These are phyloP conservation scores for Nelumbo lutea DNA, from an alignment of 164 flowering plant genomes.

Conservation along the genomic window DNA sequence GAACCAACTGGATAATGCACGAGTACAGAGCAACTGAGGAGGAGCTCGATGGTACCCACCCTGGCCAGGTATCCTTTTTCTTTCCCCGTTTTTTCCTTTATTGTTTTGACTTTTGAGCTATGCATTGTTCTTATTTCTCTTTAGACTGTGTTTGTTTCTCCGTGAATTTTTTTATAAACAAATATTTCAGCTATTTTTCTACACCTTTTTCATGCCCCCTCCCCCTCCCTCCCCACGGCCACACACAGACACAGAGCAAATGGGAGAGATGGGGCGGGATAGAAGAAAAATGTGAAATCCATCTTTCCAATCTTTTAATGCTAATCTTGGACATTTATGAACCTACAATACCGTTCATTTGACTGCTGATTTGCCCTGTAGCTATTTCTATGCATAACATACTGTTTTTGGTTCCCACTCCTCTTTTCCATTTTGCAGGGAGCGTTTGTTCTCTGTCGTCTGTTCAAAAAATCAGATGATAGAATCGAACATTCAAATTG, in stretches of 20 bases:
- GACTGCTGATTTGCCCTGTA: no score
- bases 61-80: constrained; percentile 50
- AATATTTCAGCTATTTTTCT: no score
- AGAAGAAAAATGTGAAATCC: background rate
- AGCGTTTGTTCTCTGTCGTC: constrained; percentile 68
- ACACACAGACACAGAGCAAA: no score
- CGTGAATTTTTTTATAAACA: background rate
- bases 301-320: background rate
- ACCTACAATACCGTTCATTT: no score
- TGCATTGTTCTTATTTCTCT: background rate
- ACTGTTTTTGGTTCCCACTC: background rate
- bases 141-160: background rate
- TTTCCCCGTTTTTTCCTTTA: background rate
- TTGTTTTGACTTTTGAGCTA: background rate
- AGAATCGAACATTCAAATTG: constrained; percentile 31
- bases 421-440: constrained; percentile 30
- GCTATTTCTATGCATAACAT: background rate
- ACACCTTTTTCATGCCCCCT: no score
- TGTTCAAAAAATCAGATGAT: constrained; percentile 58
- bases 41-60: constrained; percentile 52
- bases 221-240: no score
- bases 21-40: constrained; percentile 56
- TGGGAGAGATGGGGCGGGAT: no score
- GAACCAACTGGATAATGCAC: constrained; percentile 72
- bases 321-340: no score